A percentile compares a stretch with the other conserved stretches of the same genome.
phyloP scores from a whole-genome alignment of 2,329 filamentous ascomycete genomes.

The Penicillium sp. region DNA sequence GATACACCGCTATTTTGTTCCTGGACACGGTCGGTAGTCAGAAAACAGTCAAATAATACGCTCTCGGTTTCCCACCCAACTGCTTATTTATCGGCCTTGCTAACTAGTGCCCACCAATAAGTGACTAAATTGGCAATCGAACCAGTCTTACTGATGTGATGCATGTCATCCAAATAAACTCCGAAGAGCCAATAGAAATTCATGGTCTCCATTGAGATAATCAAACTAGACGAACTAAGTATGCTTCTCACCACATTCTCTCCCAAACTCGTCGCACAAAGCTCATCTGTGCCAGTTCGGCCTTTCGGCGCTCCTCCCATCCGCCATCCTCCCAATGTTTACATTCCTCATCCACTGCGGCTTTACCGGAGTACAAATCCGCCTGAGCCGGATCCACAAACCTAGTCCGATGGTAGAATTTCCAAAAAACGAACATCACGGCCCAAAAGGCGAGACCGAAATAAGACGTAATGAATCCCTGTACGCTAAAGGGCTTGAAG shows the following conservation, averaged over 20 bases:
- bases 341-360: constrained; percentile 41
- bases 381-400: constrained; percentile 35
- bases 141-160: not conserved
- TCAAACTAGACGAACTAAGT: not conserved
- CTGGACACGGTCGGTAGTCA: not conserved
- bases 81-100: not conserved
- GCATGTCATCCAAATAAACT: not conserved
- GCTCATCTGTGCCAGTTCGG: constrained; percentile 37
- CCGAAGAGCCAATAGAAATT: not conserved
- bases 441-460: constrained; percentile 51
- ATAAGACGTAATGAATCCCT: constrained; percentile 57
- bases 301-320: constrained; percentile 33
- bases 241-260: constrained; percentile 32
- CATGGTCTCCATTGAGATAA: not conserved
- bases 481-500: constrained; percentile 47
- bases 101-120: not conserved
- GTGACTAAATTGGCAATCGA: not conserved
- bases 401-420: constrained; percentile 35
- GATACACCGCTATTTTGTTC: constrained; percentile 1
- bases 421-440: constrained; percentile 46
- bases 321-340: constrained; percentile 40
- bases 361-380: constrained; percentile 39
- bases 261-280: constrained; percentile 36
- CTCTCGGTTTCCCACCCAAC: no score
- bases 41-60: not conserved